Percentiles rank a stretch among this genome's conserved stretches.
Conservation (phyloP, 2,329 filamentous ascomycete genomes). For the Neurospora sp. region DNA sequence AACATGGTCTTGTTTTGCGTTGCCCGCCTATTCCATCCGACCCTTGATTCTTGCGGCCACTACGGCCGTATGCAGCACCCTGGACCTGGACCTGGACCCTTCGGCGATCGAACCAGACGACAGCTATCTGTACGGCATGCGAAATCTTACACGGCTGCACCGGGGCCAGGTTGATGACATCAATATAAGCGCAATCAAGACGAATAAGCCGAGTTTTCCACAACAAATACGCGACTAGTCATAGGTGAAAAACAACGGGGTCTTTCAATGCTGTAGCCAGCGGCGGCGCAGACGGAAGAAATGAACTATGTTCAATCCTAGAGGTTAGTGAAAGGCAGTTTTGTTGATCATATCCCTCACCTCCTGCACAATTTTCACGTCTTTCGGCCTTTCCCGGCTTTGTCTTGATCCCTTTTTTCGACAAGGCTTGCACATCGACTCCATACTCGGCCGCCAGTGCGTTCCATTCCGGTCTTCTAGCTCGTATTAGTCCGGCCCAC, state of each 20-base stretch:
- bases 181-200: slow-evolving; percentile 16
- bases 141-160: slow-evolving; percentile 6
- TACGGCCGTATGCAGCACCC: slow-evolving; percentile 1
- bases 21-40: neutral
- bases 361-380: neutral
- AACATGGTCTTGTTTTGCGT: slow-evolving; percentile 3
- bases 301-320: neutral
- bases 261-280: neutral
- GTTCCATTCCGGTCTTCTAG: neutral
- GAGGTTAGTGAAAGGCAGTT: neutral
- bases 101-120: neutral
- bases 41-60: neutral
- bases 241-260: neutral
- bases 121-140: neutral
- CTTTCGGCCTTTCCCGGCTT: neutral
- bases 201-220: slow-evolving; percentile 7
- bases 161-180: slow-evolving; percentile 11
- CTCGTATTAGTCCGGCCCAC: neutral
- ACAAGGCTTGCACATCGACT: neutral
- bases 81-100: neutral
- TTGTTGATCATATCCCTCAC: neutral
- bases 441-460: neutral
- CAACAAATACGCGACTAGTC: neutral
- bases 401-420: neutral
- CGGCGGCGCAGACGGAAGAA: neutral